These are phyloP conservation scores for Willaertia magna DNA, from an alignment of 208 protist species.

Conservation along the genomic window DNA sequence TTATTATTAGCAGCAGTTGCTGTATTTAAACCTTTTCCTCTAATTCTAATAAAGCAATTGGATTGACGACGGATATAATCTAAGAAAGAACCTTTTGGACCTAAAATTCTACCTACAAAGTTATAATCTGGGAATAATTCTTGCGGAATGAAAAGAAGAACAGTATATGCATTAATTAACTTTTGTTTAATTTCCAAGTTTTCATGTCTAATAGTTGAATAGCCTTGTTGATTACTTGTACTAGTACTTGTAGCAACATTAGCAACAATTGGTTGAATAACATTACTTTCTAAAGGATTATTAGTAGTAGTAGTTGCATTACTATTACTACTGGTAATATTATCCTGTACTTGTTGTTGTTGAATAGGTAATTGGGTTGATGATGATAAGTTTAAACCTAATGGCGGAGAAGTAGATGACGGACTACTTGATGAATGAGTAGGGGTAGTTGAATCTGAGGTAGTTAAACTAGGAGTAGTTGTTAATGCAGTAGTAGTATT, in stretches of 20 bases:
- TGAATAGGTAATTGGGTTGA: no score
- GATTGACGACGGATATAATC: neutral
- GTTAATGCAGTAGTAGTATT: no score
- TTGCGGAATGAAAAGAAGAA: neutral
- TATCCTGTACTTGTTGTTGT: no score
- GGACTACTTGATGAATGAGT: neutral
- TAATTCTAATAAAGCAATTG: neutral
- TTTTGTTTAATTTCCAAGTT: neutral
- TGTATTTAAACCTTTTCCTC: neutral
- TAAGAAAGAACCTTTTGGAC: neutral
- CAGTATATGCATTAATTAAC: neutral
- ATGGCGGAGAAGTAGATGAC: no score
- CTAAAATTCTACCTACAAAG: neutral
- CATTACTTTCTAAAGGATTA: no score
- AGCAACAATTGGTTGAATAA: neutral
- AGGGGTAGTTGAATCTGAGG: neutral
- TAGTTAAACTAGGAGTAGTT: neutral
- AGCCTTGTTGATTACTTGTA: no score
- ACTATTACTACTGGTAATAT: no score
- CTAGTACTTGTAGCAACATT: no score
- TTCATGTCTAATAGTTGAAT: neutral
- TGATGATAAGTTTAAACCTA: no score
- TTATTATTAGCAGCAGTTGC: neutral
- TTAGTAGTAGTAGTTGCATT: no score
- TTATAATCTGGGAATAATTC: neutral